A percentile compares a stretch with the other conserved stretches of the same genome.
Conservation (phyloP, 164 flowering plant genomes). For the grape (Vitis vinifera) region ASM3070453v1 NC_081818.1:7251501-7252000, state of each 20-base stretch:
- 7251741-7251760: slow-evolving; percentile 79
- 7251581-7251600: slow-evolving; percentile 76
- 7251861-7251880: neutral
- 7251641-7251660: slow-evolving; percentile 78
- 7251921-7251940: slow-evolving; percentile 89
- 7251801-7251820: slow-evolving; percentile 30
- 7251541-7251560: slow-evolving; percentile 67
- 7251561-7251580: slow-evolving; percentile 66
- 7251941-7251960: slow-evolving; percentile 56
- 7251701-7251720: slow-evolving; percentile 90
- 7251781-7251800: slow-evolving; percentile 92
- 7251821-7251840: neutral
- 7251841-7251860: neutral
- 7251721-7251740: slow-evolving; percentile 78
- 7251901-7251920: slow-evolving; percentile 89
- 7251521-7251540: slow-evolving; percentile 69
- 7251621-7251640: slow-evolving; percentile 77
- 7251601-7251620: slow-evolving; percentile 90
- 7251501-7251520: slow-evolving; percentile 81
- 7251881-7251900: slow-evolving; percentile 75
- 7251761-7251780: slow-evolving; percentile 75
- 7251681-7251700: slow-evolving; percentile 73
- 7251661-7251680: slow-evolving; percentile 80
- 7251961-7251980: slow-evolving; percentile 92
- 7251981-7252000: slow-evolving; percentile 74